A percentile compares a stretch with the other conserved stretches of the same genome.
Conservation (phyloP, 140 eudicot genomes). For the Oenanthe javanica region DNA sequence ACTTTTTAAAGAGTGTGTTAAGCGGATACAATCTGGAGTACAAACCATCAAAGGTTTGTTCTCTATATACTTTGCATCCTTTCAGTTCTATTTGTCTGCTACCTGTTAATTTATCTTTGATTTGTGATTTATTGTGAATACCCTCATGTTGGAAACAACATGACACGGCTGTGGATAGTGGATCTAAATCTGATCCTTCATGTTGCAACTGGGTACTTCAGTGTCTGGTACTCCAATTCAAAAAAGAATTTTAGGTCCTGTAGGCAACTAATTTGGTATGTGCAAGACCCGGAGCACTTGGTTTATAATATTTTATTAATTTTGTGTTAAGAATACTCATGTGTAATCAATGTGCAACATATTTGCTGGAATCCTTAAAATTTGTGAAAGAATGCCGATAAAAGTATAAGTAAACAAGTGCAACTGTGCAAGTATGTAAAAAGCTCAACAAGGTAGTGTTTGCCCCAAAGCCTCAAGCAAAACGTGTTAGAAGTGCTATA, state of each 20-base stretch:
- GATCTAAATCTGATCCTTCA: neutral
- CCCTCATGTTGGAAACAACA: neutral
- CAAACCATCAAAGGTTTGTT: conserved; percentile 57
- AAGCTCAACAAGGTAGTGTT: neutral
- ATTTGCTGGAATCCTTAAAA: neutral
- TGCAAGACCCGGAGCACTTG: neutral
- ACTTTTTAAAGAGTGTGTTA: conserved; percentile 77
- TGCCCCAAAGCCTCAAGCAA: neutral
- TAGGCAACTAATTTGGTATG: neutral
- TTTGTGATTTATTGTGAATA: neutral
- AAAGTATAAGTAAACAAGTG: neutral
- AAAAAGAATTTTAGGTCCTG: neutral
- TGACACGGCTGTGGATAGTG: neutral
- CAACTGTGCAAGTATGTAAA: neutral
- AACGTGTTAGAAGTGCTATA: neutral
- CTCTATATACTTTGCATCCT: neutral
- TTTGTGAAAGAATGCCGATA: neutral
- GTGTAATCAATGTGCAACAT: neutral
- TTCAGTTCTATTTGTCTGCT: neutral
- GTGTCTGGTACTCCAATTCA: neutral
- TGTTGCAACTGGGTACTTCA: neutral
- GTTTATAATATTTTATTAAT: neutral
- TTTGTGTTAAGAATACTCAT: neutral
- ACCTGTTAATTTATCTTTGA: neutral
- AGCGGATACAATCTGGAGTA: conserved; percentile 78